Conservation (phyloP, 2,329 filamentous ascomycete species). For the Grosmannia serpens region DNA sequence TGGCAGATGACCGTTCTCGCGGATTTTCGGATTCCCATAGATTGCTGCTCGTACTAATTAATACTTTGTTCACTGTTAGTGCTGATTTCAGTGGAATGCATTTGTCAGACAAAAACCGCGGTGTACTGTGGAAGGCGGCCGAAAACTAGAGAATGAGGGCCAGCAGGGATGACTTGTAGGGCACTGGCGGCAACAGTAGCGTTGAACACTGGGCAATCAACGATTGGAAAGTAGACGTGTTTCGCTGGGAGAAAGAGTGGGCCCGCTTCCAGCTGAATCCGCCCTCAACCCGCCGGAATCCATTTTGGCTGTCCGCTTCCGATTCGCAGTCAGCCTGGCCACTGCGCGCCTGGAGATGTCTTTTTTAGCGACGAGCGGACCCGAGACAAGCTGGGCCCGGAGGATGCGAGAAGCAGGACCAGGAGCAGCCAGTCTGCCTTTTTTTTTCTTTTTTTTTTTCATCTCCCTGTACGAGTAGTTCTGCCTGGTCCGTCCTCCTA, state of each 20-base stretch:
- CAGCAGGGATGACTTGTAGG: not conserved
- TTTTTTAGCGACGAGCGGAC: not conserved
- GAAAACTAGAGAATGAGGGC: not conserved
- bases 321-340: not conserved
- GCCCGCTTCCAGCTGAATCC: not conserved
- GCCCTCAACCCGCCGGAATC: not conserved
- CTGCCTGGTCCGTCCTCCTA: not conserved
- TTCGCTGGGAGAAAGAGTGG: not conserved
- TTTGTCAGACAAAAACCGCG: not conserved
- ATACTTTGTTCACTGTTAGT: too few species aligned
- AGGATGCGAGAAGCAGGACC: not conserved
- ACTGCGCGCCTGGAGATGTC: not conserved
- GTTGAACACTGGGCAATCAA: not conserved
- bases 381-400: not conserved
- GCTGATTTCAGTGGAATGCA: not conserved
- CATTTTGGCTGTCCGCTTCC: not conserved
- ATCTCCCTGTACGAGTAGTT: not conserved
- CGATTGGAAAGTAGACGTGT: not conserved
- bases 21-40: too few species aligned
- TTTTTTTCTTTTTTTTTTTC: too few species aligned
- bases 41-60: too few species aligned
- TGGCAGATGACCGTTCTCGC: not conserved
- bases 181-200: not conserved
- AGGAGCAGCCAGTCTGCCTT: not conserved
- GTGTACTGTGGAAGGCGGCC: not conserved